Evolutionary conservation across 2,329 filamentous ascomycete species (phyloP).

Genomic region (Trichoderma citrinoviride): DNA sequence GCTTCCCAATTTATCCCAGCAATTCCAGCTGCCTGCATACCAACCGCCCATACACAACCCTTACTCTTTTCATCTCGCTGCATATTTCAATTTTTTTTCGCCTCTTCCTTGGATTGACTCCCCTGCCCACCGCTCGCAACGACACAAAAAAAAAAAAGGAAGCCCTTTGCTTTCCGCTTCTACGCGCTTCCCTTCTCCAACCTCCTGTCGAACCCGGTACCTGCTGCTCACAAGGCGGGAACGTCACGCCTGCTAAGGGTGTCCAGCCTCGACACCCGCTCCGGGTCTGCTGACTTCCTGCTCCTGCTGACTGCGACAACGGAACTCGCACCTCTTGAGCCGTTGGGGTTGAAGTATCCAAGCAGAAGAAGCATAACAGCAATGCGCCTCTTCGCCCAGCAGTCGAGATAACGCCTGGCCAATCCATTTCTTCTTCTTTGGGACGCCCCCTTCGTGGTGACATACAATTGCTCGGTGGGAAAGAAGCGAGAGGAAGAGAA

Average conservation of each 20-base stretch:
- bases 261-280: conserved; percentile 14
- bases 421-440: conserved; percentile 18
- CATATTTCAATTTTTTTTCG: not conserved
- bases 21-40: conserved; percentile 11
- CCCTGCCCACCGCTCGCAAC: not conserved
- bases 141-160: too few relatives aligned
- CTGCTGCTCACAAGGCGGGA: not conserved
- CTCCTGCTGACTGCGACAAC: conserved; percentile 11
- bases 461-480: not conserved
- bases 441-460: not conserved
- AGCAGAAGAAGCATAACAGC: conserved; percentile 7
- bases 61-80: not conserved
- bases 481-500: not conserved
- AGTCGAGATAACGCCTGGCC: conserved; percentile 12
- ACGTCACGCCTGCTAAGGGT: not conserved
- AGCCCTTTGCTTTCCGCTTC: conserved; percentile 5
- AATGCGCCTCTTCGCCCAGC: conserved; percentile 13
- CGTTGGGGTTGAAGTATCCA: too few relatives aligned
- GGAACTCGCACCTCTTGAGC: not conserved
- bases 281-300: not conserved
- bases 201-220: not conserved
- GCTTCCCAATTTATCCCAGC: not conserved
- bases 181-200: not conserved
- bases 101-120: not conserved
- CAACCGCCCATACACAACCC: not conserved